Evolutionary conservation across 139 green algal species (phyloP).

Genomic region (Chlorokybus atmophyticus): DNA sequence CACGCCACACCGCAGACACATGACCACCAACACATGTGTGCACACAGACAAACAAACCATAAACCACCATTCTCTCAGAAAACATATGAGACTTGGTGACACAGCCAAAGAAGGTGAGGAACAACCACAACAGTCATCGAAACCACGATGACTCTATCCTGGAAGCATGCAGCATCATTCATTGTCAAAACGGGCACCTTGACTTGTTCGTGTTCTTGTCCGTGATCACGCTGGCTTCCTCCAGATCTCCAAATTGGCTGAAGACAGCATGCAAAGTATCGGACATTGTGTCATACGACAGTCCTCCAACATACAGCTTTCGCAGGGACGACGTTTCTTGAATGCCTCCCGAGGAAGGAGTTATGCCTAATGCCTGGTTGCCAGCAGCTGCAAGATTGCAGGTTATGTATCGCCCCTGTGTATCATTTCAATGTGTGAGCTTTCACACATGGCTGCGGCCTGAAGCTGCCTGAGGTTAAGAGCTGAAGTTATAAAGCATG

Average conservation of each 20-base stretch:
- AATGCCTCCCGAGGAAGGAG: no score
- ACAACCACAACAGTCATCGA: neutral
- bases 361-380: no score
- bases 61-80: no score
- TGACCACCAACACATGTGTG: neutral
- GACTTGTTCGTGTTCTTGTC: conserved; percentile 21
- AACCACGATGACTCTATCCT: neutral
- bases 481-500: no score
- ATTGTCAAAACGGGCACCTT: neutral
- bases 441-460: no score
- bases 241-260: conserved; percentile 21
- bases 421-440: no score
- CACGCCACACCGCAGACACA: no score
- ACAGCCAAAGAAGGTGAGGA: conserved; percentile 3
- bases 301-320: conserved; percentile 26
- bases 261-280: conserved; percentile 21
- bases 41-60: no score
- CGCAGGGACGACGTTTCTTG: no score
- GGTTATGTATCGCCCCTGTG: conserved; percentile 12
- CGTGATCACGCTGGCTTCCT: conserved; percentile 17
- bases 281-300: conserved; percentile 23
- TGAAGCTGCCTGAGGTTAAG: no score
- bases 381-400: conserved; percentile 23
- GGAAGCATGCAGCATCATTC: neutral
- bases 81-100: no score